These are phyloP conservation scores for Eimeria sp. DNA, from an alignment of 169 alveolate genomes.

Conservation along the genomic window DNA sequence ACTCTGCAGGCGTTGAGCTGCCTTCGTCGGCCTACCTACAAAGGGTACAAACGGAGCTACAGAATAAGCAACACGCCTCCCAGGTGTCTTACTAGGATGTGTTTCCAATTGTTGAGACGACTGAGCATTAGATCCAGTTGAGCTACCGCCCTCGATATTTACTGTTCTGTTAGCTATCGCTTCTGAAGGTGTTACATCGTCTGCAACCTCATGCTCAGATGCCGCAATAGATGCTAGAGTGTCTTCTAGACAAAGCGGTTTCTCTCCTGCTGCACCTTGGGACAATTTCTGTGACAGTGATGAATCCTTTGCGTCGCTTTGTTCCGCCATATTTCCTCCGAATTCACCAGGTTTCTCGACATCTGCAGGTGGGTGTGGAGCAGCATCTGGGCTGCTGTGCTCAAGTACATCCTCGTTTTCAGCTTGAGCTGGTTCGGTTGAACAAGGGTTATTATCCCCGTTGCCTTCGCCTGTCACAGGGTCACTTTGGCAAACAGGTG, in stretches of 20 bases:
- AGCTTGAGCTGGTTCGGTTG: background rate
- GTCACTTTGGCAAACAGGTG: background rate
- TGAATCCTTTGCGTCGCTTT: background rate
- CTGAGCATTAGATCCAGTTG: background rate
- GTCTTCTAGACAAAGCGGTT: background rate
- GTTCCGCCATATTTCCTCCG: background rate
- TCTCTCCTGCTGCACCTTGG: background rate
- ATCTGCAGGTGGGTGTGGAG: background rate
- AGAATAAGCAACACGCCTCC: slow-evolving; percentile 7
- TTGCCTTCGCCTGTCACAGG: background rate
- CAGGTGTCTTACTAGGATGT: background rate
- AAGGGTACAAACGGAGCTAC: slow-evolving; percentile 27
- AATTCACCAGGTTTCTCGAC: background rate
- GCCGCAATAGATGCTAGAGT: background rate
- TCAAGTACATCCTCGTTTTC: slow-evolving; percentile 3
- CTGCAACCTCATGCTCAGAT: background rate
- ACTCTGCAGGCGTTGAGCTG: background rate
- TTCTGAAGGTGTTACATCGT: background rate
- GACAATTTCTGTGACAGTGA: background rate
- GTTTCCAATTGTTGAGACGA: background rate
- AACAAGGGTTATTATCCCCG: background rate
- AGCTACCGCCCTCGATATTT: background rate
- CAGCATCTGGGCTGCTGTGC: background rate
- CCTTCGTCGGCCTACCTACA: slow-evolving; percentile 26
- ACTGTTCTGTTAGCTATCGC: background rate